These are phyloP conservation scores for Boletus sp. DNA, from an alignment of 1,284 basidiomycete species.

Conservation along the genomic window DNA sequence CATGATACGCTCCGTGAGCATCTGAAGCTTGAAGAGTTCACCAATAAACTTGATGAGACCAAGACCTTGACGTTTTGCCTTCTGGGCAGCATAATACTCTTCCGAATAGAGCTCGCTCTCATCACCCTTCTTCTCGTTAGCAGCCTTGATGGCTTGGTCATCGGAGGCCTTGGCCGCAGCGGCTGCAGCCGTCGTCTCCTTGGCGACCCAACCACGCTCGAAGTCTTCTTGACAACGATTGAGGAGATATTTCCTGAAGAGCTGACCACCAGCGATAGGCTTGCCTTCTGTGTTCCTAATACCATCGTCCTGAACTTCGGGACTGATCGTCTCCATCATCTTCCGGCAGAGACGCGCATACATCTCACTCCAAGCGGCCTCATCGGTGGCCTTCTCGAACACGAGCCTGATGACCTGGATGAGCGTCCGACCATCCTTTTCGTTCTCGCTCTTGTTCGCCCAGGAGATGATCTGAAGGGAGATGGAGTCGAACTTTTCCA, in stretches of 20 bases:
- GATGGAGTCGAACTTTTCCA: slow-evolving; percentile 96
- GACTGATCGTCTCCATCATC: slow-evolving; percentile 88
- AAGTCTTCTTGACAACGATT: slow-evolving; percentile 95
- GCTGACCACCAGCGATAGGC: slow-evolving; percentile 81
- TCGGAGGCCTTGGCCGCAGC: slow-evolving; percentile 55
- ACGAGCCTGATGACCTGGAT: slow-evolving; percentile 95
- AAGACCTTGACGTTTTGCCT: slow-evolving; percentile 94
- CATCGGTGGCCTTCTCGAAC: slow-evolving; percentile 96
- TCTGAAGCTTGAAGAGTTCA: slow-evolving; percentile 94
- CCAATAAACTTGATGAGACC: slow-evolving; percentile 98
- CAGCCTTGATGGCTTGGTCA: slow-evolving; percentile 60
- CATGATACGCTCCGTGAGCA: slow-evolving; percentile 94
- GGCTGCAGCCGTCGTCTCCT: slow-evolving; percentile 59
- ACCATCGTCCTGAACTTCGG: slow-evolving; percentile 83
- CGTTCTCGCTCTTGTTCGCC: slow-evolving; percentile 91
- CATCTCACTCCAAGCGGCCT: slow-evolving; percentile 95
- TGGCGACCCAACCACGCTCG: slow-evolving; percentile 83
- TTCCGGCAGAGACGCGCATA: slow-evolving; percentile 93
- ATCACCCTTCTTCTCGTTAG: slow-evolving; percentile 50
- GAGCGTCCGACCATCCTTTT: slow-evolving; percentile 90
- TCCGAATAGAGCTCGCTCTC: slow-evolving; percentile 83
- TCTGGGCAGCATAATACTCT: slow-evolving; percentile 95
- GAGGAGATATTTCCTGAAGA: slow-evolving; percentile 94
- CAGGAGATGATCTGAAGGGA: slow-evolving; percentile 89
- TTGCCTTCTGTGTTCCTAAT: slow-evolving; percentile 77